phyloP scores from a whole-genome alignment of 306 rosid species.

The Crotalaria pallida region DNA sequence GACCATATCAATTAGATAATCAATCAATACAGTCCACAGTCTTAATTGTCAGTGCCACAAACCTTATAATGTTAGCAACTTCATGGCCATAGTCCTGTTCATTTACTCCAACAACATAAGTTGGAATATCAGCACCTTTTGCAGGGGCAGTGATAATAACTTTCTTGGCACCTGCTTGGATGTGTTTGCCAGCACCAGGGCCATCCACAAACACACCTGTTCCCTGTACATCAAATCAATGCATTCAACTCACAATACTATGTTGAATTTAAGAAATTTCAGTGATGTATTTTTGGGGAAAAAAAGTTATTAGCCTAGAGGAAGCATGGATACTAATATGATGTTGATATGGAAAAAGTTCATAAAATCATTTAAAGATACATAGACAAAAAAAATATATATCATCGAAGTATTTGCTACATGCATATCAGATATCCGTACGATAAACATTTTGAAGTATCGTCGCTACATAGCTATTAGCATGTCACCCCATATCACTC shows the following conservation, averaged over 20 bases:
- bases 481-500: too few relatives aligned
- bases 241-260: neutral
- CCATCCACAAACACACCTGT: slow-evolving; percentile 99
- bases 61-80: slow-evolving; percentile 80
- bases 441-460: too few relatives aligned
- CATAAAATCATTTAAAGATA: too few relatives aligned
- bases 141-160: slow-evolving; percentile 98
- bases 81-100: slow-evolving; percentile 73
- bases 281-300: too few relatives aligned
- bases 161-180: slow-evolving; percentile 99
- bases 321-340: too few relatives aligned
- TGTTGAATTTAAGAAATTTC: neutral
- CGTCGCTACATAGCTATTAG: too few relatives aligned
- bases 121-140: slow-evolving; percentile 97
- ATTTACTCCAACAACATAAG: slow-evolving; percentile 87
- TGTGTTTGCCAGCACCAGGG: slow-evolving; percentile 97
- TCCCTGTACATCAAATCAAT: slow-evolving; percentile 51
- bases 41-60: slow-evolving; percentile 30
- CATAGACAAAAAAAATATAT: too few relatives aligned
- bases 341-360: too few relatives aligned
- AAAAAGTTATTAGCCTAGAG: too few relatives aligned
- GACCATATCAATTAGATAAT: neutral
- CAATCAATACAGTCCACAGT: neutral
- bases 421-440: too few relatives aligned
- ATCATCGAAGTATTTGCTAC: too few relatives aligned